phyloP scores from a whole-genome alignment of 2,329 filamentous ascomycete species.

The Colletotrichum paranaense region DNA sequence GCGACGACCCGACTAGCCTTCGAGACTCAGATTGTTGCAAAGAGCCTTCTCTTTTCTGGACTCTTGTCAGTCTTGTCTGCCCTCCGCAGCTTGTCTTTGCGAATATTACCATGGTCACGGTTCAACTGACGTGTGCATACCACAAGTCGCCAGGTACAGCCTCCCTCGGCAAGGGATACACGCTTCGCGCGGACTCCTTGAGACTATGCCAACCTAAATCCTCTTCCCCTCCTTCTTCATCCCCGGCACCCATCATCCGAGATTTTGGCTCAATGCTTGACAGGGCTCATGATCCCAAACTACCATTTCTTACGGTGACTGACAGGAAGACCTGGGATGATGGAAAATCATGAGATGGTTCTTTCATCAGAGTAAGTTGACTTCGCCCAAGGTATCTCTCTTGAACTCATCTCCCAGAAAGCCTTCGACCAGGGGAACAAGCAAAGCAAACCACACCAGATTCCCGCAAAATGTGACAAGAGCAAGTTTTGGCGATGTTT shows the following conservation, averaged over 20 bases:
- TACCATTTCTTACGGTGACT: not conserved
- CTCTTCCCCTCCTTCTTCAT: too few species aligned
- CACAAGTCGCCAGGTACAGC: too few species aligned
- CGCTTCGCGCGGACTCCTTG: conserved; percentile 26
- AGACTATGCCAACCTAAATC: not conserved
- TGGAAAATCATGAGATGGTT: too few species aligned
- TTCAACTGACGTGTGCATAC: not conserved
- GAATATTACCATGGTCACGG: not conserved
- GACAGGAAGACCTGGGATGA: not conserved
- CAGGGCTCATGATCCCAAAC: not conserved
- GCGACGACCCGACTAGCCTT: conserved; percentile 17
- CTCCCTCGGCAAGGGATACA: not conserved
- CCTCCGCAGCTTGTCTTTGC: not conserved
- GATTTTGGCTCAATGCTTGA: not conserved
- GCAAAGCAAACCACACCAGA: not conserved
- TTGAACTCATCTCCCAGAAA: too few species aligned
- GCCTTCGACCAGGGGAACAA: too few species aligned
- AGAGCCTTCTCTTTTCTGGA: not conserved
- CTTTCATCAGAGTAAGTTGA: not conserved
- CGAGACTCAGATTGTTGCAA: conserved; percentile 31
- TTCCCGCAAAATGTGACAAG: not conserved
- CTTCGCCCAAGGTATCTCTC: too few species aligned
- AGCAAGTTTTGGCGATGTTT: conserved; percentile 32
- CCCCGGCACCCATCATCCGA: conserved; percentile 18
- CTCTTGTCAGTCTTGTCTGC: not conserved